Evolutionary conservation across 108 stramenopile genomes (phyloP).

Genomic region (Nitzschia putrida): DNA sequence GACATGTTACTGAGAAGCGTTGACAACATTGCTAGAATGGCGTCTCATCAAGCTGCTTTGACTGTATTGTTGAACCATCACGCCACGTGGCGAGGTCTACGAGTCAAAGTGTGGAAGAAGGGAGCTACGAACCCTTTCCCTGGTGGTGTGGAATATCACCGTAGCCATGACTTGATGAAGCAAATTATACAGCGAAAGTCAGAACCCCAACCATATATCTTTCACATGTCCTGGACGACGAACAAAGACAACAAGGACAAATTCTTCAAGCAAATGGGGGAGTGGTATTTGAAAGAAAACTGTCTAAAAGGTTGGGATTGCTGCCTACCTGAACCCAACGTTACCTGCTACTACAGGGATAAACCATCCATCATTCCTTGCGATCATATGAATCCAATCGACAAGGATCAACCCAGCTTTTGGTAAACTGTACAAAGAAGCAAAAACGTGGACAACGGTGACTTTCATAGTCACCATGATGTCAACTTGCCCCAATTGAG

Average conservation of each 20-base stretch:
- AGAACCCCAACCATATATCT: conserved; percentile 30
- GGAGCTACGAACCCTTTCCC: conserved; percentile 43
- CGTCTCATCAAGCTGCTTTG: conserved; percentile 79
- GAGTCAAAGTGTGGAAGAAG: conserved; percentile 61
- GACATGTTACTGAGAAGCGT: conserved; percentile 54
- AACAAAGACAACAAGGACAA: conserved; percentile 78
- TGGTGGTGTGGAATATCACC: conserved; percentile 47
- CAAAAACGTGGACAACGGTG: too few species aligned
- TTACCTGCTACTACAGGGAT: conserved; percentile 79
- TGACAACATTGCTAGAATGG: conserved; percentile 64
- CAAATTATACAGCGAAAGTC: conserved; percentile 19
- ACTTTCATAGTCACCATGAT: too few species aligned
- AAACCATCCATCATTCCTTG: conserved; percentile 81
- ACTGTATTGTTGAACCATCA: conserved; percentile 75
- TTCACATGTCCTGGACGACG: conserved; percentile 60
- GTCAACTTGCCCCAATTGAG: too few species aligned
- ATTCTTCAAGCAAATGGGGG: conserved; percentile 76
- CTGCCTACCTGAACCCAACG: conserved; percentile 57
- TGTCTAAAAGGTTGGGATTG: conserved; percentile 50
- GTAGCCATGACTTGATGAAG: conserved; percentile 29
- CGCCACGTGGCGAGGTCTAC: conserved; percentile 61
- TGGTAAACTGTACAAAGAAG: conserved; percentile 32
- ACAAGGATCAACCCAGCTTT: conserved; percentile 46
- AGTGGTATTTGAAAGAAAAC: conserved; percentile 61
- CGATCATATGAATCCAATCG: conserved; percentile 60